Conservation (phyloP, 2,329 filamentous ascomycete genomes). For the Parascedosporium putredinis region DNA sequence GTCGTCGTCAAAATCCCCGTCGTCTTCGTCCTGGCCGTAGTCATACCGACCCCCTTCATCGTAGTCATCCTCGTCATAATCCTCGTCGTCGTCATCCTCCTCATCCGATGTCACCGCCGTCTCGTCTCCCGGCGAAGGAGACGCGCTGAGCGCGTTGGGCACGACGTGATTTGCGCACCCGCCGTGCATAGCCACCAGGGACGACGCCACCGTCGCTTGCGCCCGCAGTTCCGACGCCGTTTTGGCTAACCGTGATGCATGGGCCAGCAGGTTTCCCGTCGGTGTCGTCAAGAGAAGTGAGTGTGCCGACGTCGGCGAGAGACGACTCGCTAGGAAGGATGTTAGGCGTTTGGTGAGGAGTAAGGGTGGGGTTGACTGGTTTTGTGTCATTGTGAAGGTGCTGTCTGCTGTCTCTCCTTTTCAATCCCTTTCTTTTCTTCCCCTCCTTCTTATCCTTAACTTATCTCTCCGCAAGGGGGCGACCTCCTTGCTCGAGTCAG, state of each 20-base stretch:
- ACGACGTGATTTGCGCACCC: conserved; percentile 28
- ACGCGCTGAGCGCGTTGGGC: conserved; percentile 28
- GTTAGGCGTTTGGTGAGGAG: conserved; percentile 58
- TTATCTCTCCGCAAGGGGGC: too few relatives aligned
- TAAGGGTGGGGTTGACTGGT: conserved; percentile 39
- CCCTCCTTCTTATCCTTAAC: not conserved
- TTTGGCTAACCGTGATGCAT: conserved; percentile 42
- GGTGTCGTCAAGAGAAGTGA: conserved; percentile 50
- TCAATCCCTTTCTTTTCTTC: not conserved
- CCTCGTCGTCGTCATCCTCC: not conserved
- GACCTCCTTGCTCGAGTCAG: too few relatives aligned
- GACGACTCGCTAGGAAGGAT: conserved; percentile 48
- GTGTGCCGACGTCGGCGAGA: conserved; percentile 41
- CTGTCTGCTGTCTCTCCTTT: too few relatives aligned
- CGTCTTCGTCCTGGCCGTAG: conserved; percentile 16
- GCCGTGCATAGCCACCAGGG: conserved; percentile 49
- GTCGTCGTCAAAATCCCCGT: conserved; percentile 15
- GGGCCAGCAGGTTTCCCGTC: conserved; percentile 53
- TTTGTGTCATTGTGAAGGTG: conserved; percentile 21
- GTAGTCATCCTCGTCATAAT: too few relatives aligned
- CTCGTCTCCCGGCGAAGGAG: conserved; percentile 15
- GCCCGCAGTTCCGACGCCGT: conserved; percentile 48
- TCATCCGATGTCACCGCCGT: conserved; percentile 10
- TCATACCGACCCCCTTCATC: too few relatives aligned
- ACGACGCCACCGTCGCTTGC: conserved; percentile 54